Base-by-base conservation (phyloP, 2,329 filamentous ascomycete species). In the Pseudogymnoascus sp. region DNA sequence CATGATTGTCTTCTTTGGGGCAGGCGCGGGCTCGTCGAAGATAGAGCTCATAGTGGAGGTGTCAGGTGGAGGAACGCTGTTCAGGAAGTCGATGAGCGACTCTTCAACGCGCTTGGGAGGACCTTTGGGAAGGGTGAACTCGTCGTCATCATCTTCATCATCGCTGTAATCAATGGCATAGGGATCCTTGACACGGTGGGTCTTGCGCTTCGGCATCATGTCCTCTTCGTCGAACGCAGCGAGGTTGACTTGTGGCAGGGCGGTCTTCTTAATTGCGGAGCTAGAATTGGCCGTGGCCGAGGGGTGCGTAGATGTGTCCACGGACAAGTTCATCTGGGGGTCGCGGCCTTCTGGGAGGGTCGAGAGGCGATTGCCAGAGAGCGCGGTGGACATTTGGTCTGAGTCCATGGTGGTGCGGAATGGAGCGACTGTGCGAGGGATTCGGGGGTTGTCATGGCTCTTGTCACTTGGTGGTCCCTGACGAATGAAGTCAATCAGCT, bases 401-500 rank as follows among this genome's bases (percentile, higher is more conserved):
- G 90, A 93, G 73, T 96, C 92, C 82, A 93, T 89, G 0, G 91
- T 93, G 37, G 83, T 87, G 62, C 91, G 84, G 79, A 96, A 96
- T 1, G 92, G 91, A 8, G 92, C 91, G 11, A 95, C 87, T n/a
- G 84, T 85, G 16, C 90, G 87, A 43, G 91, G 89, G 66, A 96
- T 95, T 24, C 90, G 86, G 64, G 86, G 89, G 66, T 84, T 83
- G 26, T 82, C 81, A 46, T 79, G 81, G 35, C 79, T 77, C 12
- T 67, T 60, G 50, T 78, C 73, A 65, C 78, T 82, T 0, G 90
- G 88, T 2, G 92, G 92, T 0, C 93, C 93, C 72, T 91, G 88
- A 53, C 93, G 88, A 67, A 99, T 96, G 74, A 99, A 98, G 73
- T 98, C 93, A 68, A 97, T 96, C 64, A 99, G 78, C 65, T 97